Base-by-base conservation (phyloP, 306 rosid genomes). In the Mucuna pruriens region DNA sequence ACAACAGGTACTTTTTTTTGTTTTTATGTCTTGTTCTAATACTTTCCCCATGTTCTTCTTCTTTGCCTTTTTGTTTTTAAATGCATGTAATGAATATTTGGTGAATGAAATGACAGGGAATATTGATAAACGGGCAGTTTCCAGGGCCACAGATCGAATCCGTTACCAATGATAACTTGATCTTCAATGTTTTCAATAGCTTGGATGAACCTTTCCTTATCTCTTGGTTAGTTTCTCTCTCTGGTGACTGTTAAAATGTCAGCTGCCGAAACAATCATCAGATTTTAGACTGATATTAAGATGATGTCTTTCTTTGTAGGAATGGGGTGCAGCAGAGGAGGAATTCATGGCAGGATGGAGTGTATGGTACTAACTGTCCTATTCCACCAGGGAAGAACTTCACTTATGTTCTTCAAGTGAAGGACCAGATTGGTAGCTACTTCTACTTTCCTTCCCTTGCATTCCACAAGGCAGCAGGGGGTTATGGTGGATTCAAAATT, bases 301-400 rank as follows among this genome's bases (percentile, higher is more conserved):
- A 81, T 39, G 52, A 16, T 62, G 71, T 31, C 66, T 60, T 77
- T 78, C 4, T 75, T 65, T 22, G n/a, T 54, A 94, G 98, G 98
- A 91, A 94, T 81, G 98, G 97, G 19, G 90, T 94, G 73, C 91
- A 91, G 80, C 97, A 94, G 82, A 89, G 92, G 74, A 92, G 98
- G 76, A 94, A 94, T 85, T 91, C 97, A 48, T 94, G 97, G 94
- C 94, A 94, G 42, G 98, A 94, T 87, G 98, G 98, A 75, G 94
- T 92, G 10, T 90, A 86, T 78, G 97, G 98, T 19, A 94, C 98
- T 34, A 94, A 90, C 46, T 94, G 98, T 71, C 95, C 97, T 71
- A 92, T 94, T 39, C 95, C 95, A 71, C 90, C 98, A 9, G 97
- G 98, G 29, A 57, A 75, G 79, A 94, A 94, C 86, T 94, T 94